Conservation (phyloP, 495 filamentous ascomycete genomes). For the Aspergillus campestris region DNA sequence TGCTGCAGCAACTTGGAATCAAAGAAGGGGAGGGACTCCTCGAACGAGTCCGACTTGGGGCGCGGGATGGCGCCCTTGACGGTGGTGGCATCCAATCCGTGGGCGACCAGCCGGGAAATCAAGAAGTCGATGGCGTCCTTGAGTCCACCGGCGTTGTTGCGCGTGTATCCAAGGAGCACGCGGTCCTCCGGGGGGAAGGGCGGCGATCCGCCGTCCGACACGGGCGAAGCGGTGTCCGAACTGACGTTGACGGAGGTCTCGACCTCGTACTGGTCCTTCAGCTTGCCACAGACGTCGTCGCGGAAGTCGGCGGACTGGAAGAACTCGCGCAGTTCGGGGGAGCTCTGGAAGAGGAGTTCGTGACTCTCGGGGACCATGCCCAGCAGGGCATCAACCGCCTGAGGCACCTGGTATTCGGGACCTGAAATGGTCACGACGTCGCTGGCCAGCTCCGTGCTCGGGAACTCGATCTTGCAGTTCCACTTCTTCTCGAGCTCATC, state of each 20-base stretch:
- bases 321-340: slow-evolving; percentile 62
- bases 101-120: slow-evolving; percentile 68
- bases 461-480: slow-evolving; percentile 98
- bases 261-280: slow-evolving; percentile 86
- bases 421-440: slow-evolving; percentile 93
- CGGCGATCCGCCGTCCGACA: slow-evolving; percentile 30
- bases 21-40: slow-evolving; percentile 92
- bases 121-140: slow-evolving; percentile 96
- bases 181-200: slow-evolving; percentile 38
- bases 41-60: slow-evolving; percentile 97
- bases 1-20: slow-evolving; percentile 92
- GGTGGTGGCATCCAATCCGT: slow-evolving; percentile 73
- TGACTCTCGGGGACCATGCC: slow-evolving; percentile 97
- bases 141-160: slow-evolving; percentile 91
- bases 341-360: slow-evolving; percentile 74
- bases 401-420: slow-evolving; percentile 93
- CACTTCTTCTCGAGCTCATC: slow-evolving; percentile 95
- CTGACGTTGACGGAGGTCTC: slow-evolving; percentile 60
- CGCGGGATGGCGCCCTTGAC: slow-evolving; percentile 90
- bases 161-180: slow-evolving; percentile 70
- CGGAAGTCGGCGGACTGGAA: slow-evolving; percentile 71
- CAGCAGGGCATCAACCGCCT: slow-evolving; percentile 89
- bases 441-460: slow-evolving; percentile 92
- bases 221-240: slow-evolving; percentile 23
- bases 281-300: slow-evolving; percentile 67